Evolutionary conservation across 345 rosid genomes (phyloP).

Genomic region (Aegle marmelos): DNA sequence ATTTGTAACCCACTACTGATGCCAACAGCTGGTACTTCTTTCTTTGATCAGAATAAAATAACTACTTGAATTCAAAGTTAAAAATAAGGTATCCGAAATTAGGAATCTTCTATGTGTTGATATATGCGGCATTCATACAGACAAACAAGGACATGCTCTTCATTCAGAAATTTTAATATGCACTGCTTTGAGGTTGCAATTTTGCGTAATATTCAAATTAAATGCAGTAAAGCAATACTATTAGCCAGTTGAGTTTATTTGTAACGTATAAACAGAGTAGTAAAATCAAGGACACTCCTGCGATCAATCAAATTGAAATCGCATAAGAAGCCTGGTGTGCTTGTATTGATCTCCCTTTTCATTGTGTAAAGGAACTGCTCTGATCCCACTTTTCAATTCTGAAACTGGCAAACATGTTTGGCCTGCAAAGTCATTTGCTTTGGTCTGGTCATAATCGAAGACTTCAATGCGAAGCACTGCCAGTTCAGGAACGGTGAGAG

Average conservation of each 20-base stretch:
- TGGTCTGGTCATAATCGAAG: slow-evolving; percentile 36
- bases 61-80: too few species aligned
- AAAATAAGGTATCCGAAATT: too few species aligned
- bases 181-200: neutral
- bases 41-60: too few species aligned
- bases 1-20: too few species aligned
- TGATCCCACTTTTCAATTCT: slow-evolving; percentile 49
- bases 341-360: slow-evolving; percentile 36
- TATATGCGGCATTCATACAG: neutral
- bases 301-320: slow-evolving; percentile 31
- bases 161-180: neutral
- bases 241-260: too few species aligned
- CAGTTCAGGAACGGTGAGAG: slow-evolving; percentile 43
- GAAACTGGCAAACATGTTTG: slow-evolving; percentile 60
- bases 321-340: slow-evolving; percentile 54
- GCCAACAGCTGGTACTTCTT: too few species aligned
- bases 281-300: neutral
- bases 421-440: slow-evolving; percentile 53
- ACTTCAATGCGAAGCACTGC: slow-evolving; percentile 54
- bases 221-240: too few species aligned
- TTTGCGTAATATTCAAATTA: too few species aligned
- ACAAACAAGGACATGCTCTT: neutral
- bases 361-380: slow-evolving; percentile 49
- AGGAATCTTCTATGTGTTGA: too few species aligned
- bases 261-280: too few species aligned